Percentiles rank a stretch among this genome's conserved stretches.
phyloP scores from a whole-genome alignment of 768 basidiomycete genomes.

The Lanmaoa pseudosensibilis region DNA sequence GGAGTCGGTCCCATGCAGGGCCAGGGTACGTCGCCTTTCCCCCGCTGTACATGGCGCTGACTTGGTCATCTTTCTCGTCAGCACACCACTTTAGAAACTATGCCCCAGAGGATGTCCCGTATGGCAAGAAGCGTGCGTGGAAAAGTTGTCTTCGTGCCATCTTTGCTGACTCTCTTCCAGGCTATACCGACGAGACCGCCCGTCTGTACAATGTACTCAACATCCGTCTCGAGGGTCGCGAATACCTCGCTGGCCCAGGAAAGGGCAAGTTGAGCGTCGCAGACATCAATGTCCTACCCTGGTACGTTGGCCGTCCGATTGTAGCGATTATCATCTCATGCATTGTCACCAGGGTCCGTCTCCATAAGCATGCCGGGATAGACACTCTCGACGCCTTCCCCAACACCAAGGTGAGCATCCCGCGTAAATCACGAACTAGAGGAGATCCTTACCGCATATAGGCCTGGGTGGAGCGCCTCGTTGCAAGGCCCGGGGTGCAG shows the following conservation, averaged over 20 bases:
- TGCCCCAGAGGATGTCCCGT: slow-evolving; percentile 68
- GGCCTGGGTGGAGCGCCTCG: slow-evolving; percentile 34
- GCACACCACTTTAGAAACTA: slow-evolving; percentile 70
- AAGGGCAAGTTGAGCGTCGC: slow-evolving; percentile 69
- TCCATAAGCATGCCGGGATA: slow-evolving; percentile 48
- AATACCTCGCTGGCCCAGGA: slow-evolving; percentile 78
- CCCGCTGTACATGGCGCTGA: slow-evolving; percentile 5
- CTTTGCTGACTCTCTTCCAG: slow-evolving; percentile 34
- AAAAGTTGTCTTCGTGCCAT: neutral
- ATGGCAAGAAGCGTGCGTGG: slow-evolving; percentile 59
- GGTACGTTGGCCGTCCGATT: slow-evolving; percentile 39
- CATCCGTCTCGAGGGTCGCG: slow-evolving; percentile 67
- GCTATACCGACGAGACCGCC: slow-evolving; percentile 79
- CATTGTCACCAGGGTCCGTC: slow-evolving; percentile 48
- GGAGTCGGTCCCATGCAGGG: slow-evolving; percentile 90
- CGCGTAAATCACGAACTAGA: no score
- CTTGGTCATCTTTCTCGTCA: slow-evolving; percentile 18
- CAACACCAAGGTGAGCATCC: slow-evolving; percentile 47
- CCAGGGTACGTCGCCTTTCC: slow-evolving; percentile 38
- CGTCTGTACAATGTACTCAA: slow-evolving; percentile 84
- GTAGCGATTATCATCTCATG: neutral
- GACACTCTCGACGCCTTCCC: slow-evolving; percentile 65
- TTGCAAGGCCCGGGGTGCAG: slow-evolving; percentile 21
- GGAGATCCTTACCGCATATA: neutral
- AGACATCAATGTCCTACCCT: slow-evolving; percentile 67